Evolutionary conservation across 768 basidiomycete genomes (phyloP).

Genomic region (Pisolithus albus): DNA sequence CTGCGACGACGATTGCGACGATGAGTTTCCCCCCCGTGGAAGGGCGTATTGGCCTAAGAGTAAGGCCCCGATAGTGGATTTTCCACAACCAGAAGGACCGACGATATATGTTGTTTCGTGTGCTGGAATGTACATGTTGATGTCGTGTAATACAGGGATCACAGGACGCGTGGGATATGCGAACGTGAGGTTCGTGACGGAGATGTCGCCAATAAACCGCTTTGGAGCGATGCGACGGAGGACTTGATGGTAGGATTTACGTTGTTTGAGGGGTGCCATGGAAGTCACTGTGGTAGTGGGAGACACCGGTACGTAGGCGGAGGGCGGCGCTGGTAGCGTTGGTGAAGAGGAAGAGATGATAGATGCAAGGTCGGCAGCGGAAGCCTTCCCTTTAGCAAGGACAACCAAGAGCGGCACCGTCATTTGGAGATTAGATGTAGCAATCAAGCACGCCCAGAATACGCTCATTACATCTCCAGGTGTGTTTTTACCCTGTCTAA

Average conservation of each 20-base stretch:
- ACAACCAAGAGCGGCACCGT: conserved; percentile 75
- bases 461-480: conserved; percentile 89
- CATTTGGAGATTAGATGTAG: conserved; percentile 81
- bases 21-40: conserved; percentile 12
- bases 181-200: conserved; percentile 54
- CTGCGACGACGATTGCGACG: too few species aligned
- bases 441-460: conserved; percentile 95
- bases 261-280: conserved; percentile 2
- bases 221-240: conserved; percentile 63
- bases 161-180: conserved; percentile 68
- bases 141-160: conserved; percentile 48
- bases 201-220: conserved; percentile 65
- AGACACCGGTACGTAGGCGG: conserved; percentile 13
- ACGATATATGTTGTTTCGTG: conserved; percentile 75
- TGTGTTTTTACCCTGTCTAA: conserved; percentile 62
- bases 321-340: conserved; percentile 33
- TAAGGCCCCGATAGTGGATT: conserved; percentile 62
- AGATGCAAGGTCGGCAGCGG: conserved; percentile 22
- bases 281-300: background rate
- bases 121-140: conserved; percentile 64
- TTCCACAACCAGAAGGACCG: conserved; percentile 72
- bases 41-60: conserved; percentile 70
- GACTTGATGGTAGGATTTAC: conserved; percentile 9
- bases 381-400: conserved; percentile 56
- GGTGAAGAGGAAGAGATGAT: conserved; percentile 19